Evolutionary conservation across 139 green algal species (phyloP).

Genomic region (Chlamydomonas asymmetrica): DNA sequence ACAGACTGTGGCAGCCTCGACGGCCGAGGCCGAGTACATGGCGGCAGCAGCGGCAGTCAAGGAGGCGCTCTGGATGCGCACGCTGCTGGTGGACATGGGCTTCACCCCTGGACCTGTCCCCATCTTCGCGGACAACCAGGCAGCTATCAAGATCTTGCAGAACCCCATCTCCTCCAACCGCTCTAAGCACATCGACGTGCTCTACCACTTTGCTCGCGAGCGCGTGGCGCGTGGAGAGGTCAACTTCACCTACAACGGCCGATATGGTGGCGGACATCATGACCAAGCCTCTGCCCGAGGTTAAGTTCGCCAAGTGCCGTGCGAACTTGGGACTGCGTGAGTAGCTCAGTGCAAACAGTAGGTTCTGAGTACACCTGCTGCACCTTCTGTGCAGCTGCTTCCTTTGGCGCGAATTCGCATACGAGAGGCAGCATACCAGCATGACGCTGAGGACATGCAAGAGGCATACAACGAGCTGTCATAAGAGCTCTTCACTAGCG

Average conservation of each 20-base stretch:
- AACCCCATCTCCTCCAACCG: conserved; percentile 27
- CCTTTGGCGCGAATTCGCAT: too few species aligned
- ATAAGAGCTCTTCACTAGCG: too few species aligned
- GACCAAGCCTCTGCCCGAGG: conserved; percentile 33
- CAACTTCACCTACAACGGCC: conserved; percentile 20
- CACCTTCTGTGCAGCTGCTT: too few species aligned
- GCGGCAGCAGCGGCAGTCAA: conserved; percentile 42
- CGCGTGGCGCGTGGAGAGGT: conserved; percentile 18
- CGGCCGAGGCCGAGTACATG: conserved; percentile 52
- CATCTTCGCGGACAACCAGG: conserved; percentile 44
- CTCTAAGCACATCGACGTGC: conserved; percentile 53
- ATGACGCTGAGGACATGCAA: too few species aligned
- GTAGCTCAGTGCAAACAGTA: too few species aligned
- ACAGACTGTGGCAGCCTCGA: conserved; percentile 51
- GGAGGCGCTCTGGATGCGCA: conserved; percentile 50
- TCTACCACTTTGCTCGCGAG: conserved; percentile 38
- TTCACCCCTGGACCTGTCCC: neutral
- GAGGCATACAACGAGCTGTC: too few species aligned
- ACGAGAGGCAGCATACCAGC: too few species aligned
- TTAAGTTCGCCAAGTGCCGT: conserved; percentile 17
- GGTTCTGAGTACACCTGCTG: too few species aligned
- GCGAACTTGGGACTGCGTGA: conserved; percentile 7
- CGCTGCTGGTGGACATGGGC: conserved; percentile 32
- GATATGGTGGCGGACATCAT: conserved; percentile 32
- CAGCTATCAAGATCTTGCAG: conserved; percentile 32